These are phyloP conservation scores for Coccomyxa subellipsoidea DNA, from an alignment of 163 green algal genomes.

Conservation along the genomic window DNA sequence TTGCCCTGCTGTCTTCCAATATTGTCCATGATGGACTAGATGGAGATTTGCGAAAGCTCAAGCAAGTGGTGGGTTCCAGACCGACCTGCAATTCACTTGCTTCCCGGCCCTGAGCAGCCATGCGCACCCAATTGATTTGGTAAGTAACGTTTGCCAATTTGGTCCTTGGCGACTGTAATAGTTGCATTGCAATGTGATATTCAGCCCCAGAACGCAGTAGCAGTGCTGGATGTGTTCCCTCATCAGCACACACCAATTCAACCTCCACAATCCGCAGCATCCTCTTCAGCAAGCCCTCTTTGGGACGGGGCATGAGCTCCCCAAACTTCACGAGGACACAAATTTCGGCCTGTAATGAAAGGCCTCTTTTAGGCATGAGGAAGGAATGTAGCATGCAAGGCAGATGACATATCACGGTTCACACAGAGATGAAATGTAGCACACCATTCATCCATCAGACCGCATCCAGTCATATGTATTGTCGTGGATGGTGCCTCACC, in stretches of 20 bases:
- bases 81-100: neutral
- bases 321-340: conserved; percentile 11
- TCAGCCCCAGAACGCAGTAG: neutral
- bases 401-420: no score
- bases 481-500: no score
- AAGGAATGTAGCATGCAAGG: no score
- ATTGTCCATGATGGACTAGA: no score
- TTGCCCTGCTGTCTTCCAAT: no score
- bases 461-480: no score
- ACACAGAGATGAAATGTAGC: no score
- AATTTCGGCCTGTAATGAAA: neutral
- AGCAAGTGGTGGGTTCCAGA: no score
- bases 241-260: neutral
- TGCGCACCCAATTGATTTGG: neutral
- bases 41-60: no score
- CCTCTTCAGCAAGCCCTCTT: conserved; percentile 19
- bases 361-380: no score
- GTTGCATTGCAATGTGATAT: neutral
- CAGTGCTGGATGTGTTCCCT: neutral
- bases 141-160: neutral
- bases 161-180: neutral
- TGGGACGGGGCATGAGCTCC: conserved; percentile 18
- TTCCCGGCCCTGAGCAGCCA: neutral
- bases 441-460: no score
- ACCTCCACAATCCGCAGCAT: conserved; percentile 16